Evolutionary conservation across 73 alveolate species (phyloP), one percentile per base, ranked within the genome.

Genomic region (Paramecium tetraurelia): DNA sequence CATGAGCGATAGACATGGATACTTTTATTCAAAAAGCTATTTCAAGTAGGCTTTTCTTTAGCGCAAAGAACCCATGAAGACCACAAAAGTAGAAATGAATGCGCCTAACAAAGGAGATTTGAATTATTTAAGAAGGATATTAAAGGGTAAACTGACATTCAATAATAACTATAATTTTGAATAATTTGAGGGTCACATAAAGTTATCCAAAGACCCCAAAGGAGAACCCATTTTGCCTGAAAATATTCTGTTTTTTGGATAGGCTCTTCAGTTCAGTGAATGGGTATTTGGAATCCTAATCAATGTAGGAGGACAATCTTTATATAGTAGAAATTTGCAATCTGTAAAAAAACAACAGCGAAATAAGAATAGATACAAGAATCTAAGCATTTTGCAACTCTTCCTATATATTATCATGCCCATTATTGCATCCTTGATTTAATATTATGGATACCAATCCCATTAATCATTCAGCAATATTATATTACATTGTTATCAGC

Each of bases 91-190:
- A 4, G 90, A 80, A 14, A 20, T 40, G 43, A 48, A 80, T 80
- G 90, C 90, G 6, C 90, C 90, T 11, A 80, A 44, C 24, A 80
- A 80, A 48, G 90, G 90, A 18, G 90, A 80, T 44, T 46, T 80
- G 7, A 80, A 80, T 11, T 80, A 80, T 80, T 12, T 80, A 22
- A 21, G 90, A 20, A 80, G 27, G 29, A 80, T 80, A 5, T 46
- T 43, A n/a, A 80, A 80, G 16, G 90, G 90, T 8, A 80, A 80
- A 48, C 16, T 80, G 46, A 24, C 43, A 44, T 80, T 43, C 38
- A n/a, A 80, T 80, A 41, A 27, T 20, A 14, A 80, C 24, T 80
- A 80, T 35, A 48, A 21, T 44, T 40, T 40, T 43, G 90, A 80
- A 14, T 24, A 40, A 41, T 80, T 80, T 48, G 75, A 80, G 6